These are phyloP conservation scores for Rhodotorula sp. DNA, from an alignment of 1,284 basidiomycete species.

Conservation along the genomic window DNA sequence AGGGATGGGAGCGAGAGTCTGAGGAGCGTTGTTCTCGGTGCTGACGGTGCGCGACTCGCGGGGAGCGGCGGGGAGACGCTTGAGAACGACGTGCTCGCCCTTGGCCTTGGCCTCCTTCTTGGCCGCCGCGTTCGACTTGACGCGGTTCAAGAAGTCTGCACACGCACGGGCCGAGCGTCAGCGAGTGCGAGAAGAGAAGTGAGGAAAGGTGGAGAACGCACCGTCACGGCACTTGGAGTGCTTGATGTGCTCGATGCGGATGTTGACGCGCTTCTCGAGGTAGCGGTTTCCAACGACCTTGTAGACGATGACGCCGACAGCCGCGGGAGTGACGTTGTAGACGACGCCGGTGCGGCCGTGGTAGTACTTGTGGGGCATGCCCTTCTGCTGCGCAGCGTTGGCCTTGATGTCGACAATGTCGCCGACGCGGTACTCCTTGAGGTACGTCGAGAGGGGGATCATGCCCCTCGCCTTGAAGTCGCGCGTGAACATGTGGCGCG, in stretches of 20 bases:
- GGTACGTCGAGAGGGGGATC: conserved; percentile 87
- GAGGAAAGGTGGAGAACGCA: not conserved
- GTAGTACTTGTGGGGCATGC: conserved; percentile 94
- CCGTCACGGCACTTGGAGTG: conserved; percentile 95
- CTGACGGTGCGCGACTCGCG: conserved; percentile 77
- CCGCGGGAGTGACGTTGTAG: conserved; percentile 94
- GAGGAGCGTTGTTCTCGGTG: conserved; percentile 71
- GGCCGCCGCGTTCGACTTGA: conserved; percentile 84
- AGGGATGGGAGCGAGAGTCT: conserved; percentile 86
- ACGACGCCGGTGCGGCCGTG: conserved; percentile 83
- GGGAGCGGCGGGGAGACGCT: conserved; percentile 81
- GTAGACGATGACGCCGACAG: conserved; percentile 96
- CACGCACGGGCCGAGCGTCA: too few relatives aligned
- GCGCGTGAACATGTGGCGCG: conserved; percentile 99
- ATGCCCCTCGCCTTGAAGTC: conserved; percentile 80
- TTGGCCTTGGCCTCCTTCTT: conserved; percentile 82
- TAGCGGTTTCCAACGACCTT: conserved; percentile 99
- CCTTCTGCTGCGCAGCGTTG: conserved; percentile 98
- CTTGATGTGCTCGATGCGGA: conserved; percentile 95
- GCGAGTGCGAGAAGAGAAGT: not conserved
- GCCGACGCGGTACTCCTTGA: conserved; percentile 88
- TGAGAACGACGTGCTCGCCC: conserved; percentile 84
- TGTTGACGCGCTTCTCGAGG: conserved; percentile 99
- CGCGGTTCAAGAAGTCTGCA: conserved; percentile 89
- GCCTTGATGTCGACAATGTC: conserved; percentile 99